Evolutionary conservation across 306 rosid genomes (phyloP), one percentile per base, ranked within the genome.

Genomic region (Ormosia emarginata): DNA sequence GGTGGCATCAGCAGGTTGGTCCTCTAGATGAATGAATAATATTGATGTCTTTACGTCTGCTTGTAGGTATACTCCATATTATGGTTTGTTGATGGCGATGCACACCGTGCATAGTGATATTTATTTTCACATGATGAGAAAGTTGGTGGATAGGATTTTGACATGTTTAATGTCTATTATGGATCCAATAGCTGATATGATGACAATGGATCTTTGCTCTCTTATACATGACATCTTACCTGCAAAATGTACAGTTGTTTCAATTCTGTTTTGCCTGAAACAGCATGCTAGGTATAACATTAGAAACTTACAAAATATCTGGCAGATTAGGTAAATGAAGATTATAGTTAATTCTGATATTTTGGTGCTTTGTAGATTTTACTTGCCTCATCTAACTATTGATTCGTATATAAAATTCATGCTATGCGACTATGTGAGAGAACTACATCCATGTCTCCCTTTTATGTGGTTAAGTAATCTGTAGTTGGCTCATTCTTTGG

Each of bases 1-100:
- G 99, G 55, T 96, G 99, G 99, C 94, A 96, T 78, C 90, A 96
- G 73, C 99, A 96, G 99, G 99, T 93, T 84, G 55, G 86, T 85
- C 87, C 49, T 83, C 53, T 78, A 63, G 39, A 82, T 67, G 57
- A 80, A 40, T 78, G 40, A 44, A 67, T 67, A 36, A 33, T 75
- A 77, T 69, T 50, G 12, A 53, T 74, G 78, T 63, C 56, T 59
- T 76, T 81, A 30, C 85, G 44, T 78, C n/a, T 36, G 66, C 52
- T 52, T 53, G n/a, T 40, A 37, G 36, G n/a, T 9, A 17, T 55
- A 12, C 46, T 29, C 33, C 39, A 56, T 81, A 14, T 55, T 62
- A 63, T 63, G 57, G 15, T 69, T 84, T 77, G 53, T 32, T 55
- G 12, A 66, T 49, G 6, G 13, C 4, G 14, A 49, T 74, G 73